Percentiles rank a stretch among this genome's conserved stretches.
These are phyloP conservation scores for Westerdykella ornata DNA, from an alignment of 2,329 filamentous ascomycete genomes.

Conservation along the genomic window DNA sequence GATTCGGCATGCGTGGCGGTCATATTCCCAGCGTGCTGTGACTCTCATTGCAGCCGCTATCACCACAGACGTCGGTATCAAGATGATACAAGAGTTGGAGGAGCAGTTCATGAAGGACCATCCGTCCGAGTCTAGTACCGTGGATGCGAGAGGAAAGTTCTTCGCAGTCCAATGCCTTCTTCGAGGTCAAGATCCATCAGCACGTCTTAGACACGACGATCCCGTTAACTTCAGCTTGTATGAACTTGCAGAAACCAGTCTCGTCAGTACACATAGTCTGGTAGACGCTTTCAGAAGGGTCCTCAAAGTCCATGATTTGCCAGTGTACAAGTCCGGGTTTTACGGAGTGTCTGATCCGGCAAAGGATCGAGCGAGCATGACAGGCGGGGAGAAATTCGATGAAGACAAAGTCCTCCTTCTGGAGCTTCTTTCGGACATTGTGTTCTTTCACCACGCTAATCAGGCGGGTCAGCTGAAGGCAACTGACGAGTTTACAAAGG, in stretches of 20 bases:
- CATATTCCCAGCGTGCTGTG: conserved; percentile 1
- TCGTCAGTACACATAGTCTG: conserved; percentile 5
- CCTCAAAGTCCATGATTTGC: conserved; percentile 13
- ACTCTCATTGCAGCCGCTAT: conserved; percentile 3
- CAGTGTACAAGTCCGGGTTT: conserved; percentile 22
- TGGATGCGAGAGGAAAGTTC: conserved; percentile 1
- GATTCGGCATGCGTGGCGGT: conserved; percentile 2
- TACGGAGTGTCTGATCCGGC: conserved; percentile 28
- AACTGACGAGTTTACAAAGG: no score
- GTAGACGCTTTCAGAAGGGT: conserved; percentile 19
- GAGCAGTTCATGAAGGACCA: conserved; percentile 7
- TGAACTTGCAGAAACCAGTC: conserved; percentile 3
- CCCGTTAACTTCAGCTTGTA: conserved; percentile 14
- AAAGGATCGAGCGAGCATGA: conserved; percentile 25
- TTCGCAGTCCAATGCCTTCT: not conserved
- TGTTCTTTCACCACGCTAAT: conserved; percentile 22
- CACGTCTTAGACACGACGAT: conserved; percentile 6
- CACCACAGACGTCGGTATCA: conserved; percentile 6
- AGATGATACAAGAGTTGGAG: conserved; percentile 3
- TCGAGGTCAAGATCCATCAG: no score
- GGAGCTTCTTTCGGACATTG: conserved; percentile 25
- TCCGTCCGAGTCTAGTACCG: conserved; percentile 1
- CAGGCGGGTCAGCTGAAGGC: no score
- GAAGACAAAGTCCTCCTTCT: conserved; percentile 34
- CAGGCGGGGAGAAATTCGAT: conserved; percentile 23